phyloP scores from a whole-genome alignment of 768 basidiomycete genomes.

The Pisolithus albus region DNA sequence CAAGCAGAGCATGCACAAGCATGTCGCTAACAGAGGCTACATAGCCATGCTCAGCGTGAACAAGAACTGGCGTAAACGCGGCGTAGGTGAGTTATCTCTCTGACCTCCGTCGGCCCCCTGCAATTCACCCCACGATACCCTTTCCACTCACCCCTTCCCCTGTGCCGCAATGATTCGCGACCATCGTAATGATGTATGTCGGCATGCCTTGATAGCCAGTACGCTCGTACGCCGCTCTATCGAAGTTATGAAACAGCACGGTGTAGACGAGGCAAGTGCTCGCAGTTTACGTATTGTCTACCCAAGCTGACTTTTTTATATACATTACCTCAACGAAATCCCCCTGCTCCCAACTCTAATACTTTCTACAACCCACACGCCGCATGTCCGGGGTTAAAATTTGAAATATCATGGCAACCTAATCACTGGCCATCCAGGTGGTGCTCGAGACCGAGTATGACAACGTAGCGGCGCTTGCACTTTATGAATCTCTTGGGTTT shows the following conservation, averaged over 20 bases:
- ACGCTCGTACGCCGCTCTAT: conserved; percentile 79
- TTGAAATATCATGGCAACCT: background rate
- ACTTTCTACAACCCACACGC: too few relatives aligned
- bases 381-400: background rate
- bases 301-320: background rate
- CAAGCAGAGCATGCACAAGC: conserved; percentile 88
- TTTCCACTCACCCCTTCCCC: conserved; percentile 2
- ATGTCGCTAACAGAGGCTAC: conserved; percentile 79
- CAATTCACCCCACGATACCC: background rate
- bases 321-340: background rate
- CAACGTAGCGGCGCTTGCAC: conserved; percentile 77
- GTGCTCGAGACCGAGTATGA: conserved; percentile 96
- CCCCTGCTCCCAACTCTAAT: background rate
- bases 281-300: background rate
- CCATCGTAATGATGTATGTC: conserved; percentile 8
- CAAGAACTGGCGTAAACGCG: conserved; percentile 78
- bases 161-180: background rate
- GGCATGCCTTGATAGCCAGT: conserved; percentile 54
- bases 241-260: conserved; percentile 72
- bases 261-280: conserved; percentile 77
- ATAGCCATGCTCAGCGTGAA: conserved; percentile 96
- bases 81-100: conserved; percentile 65
- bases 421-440: conserved; percentile 43
- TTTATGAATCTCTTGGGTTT: conserved; percentile 92
- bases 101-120: background rate